Evolutionary conservation across 768 basidiomycete species (phyloP).

Genomic region (Tylopilus sp.): DNA sequence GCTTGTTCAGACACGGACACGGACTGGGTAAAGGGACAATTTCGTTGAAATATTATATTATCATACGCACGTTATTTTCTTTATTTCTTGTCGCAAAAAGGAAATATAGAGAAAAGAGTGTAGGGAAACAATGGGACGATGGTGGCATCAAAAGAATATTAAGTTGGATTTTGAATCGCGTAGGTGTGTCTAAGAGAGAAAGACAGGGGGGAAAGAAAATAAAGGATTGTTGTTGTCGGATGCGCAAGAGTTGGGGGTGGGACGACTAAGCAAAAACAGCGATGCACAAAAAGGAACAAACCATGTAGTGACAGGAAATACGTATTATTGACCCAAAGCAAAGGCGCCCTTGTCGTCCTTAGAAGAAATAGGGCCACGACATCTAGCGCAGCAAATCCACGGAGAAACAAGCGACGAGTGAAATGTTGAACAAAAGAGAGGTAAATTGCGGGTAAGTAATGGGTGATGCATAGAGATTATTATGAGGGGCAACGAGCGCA

Average conservation of each 20-base stretch:
- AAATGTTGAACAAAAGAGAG: constrained; percentile 2
- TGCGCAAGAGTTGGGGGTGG: constrained; percentile 7
- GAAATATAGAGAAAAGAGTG: neutral
- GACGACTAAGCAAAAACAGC: constrained; percentile 26
- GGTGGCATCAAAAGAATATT: constrained; percentile 13
- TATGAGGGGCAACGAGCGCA: constrained; percentile 10
- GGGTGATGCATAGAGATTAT: constrained; percentile 31
- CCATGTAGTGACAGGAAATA: constrained; percentile 23
- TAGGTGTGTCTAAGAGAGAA: neutral
- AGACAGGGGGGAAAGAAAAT: constrained; percentile 4
- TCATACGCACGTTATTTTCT: constrained; percentile 1
- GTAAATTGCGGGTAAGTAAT: constrained; percentile 22
- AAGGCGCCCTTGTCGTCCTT: constrained; percentile 28
- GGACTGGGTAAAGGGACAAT: neutral
- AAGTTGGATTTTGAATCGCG: constrained; percentile 8
- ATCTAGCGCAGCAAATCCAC: constrained; percentile 23
- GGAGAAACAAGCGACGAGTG: neutral
- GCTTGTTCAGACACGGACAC: too few relatives aligned
- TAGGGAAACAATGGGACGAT: constrained; percentile 7
- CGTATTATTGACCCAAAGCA: constrained; percentile 27
- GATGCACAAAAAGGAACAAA: constrained; percentile 21
- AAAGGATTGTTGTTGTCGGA: constrained; percentile 24
- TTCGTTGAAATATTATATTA: neutral
- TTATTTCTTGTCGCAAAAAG: constrained; percentile 5
- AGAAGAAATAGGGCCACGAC: constrained; percentile 11